phyloP scores from a whole-genome alignment of 768 basidiomycete species.

The Antrodiella citrinella region DNA sequence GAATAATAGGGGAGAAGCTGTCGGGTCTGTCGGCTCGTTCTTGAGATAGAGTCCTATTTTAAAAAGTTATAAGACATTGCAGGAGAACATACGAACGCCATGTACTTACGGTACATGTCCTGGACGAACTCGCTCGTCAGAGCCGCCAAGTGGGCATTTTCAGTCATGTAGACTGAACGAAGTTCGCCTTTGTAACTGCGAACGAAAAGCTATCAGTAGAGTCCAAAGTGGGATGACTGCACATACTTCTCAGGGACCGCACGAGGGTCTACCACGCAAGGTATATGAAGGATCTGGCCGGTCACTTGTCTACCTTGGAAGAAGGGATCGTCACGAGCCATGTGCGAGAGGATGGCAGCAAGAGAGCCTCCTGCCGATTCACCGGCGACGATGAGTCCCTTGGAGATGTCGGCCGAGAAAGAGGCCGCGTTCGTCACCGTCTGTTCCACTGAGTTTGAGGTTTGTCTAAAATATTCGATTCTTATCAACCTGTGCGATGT shows the following conservation, averaged over 20 bases:
- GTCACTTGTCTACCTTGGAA: constrained; percentile 12
- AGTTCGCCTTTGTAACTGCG: not conserved
- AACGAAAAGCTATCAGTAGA: too few species aligned
- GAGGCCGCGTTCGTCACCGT: not conserved
- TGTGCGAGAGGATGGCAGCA: not conserved
- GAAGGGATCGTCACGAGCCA: not conserved
- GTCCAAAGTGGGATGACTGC: too few species aligned
- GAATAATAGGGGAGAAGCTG: constrained; percentile 6
- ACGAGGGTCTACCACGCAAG: constrained; percentile 13
- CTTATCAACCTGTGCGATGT: too few species aligned
- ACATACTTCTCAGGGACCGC: constrained; percentile 18
- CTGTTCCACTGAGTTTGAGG: too few species aligned
- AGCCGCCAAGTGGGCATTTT: not conserved
- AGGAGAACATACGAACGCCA: too few species aligned
- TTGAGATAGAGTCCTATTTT: too few species aligned
- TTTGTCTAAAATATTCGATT: too few species aligned
- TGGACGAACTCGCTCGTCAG: not conserved
- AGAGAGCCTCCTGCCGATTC: not conserved
- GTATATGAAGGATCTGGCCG: constrained; percentile 17
- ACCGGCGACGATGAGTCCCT: not conserved
- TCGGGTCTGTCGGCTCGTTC: not conserved
- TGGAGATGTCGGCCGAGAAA: not conserved
- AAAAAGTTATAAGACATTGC: too few species aligned
- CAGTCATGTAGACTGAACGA: not conserved
- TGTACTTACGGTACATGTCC: not conserved